Conservation (phyloP, 306 rosid genomes). For the Trifolium fragiferum region DNA sequence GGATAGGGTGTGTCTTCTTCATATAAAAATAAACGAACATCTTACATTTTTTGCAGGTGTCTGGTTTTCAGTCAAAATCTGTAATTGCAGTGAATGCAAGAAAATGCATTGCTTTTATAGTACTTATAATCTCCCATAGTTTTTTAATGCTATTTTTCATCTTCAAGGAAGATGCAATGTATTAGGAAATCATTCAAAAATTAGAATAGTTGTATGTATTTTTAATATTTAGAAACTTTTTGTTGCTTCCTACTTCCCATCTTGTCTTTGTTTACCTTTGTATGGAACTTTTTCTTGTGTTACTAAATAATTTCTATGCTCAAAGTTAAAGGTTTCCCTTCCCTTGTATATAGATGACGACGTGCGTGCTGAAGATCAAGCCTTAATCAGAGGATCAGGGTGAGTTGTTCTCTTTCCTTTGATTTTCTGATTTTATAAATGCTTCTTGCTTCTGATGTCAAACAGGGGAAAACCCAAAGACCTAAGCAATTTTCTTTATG, state of each 20-base stretch:
- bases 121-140: slow-evolving; percentile 5
- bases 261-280: background rate
- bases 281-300: slow-evolving; percentile 28
- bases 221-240: slow-evolving; percentile 16
- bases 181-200: slow-evolving; percentile 15
- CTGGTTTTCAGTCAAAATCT: slow-evolving; percentile 29
- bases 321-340: slow-evolving; percentile 47
- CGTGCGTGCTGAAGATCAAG: slow-evolving; percentile 43
- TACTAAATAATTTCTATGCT: slow-evolving; percentile 35
- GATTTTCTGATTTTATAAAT: slow-evolving; percentile 32
- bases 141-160: slow-evolving; percentile 1
- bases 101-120: slow-evolving; percentile 16
- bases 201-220: slow-evolving; percentile 3
- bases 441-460: slow-evolving; percentile 34
- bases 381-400: slow-evolving; percentile 51
- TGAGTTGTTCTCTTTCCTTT: slow-evolving; percentile 49
- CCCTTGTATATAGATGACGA: slow-evolving; percentile 43
- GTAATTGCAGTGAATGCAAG: slow-evolving; percentile 14
- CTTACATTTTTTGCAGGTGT: slow-evolving; percentile 18
- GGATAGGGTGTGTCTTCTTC: slow-evolving; percentile 17
- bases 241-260: background rate
- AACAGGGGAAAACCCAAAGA: slow-evolving; percentile 12
- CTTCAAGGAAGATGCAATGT: slow-evolving; percentile 28
- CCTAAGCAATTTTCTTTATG: background rate
- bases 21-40: slow-evolving; percentile 13